Base-by-base conservation (phyloP, 2,329 filamentous ascomycete genomes). In the Paraconiothyrium brasiliense region DNA sequence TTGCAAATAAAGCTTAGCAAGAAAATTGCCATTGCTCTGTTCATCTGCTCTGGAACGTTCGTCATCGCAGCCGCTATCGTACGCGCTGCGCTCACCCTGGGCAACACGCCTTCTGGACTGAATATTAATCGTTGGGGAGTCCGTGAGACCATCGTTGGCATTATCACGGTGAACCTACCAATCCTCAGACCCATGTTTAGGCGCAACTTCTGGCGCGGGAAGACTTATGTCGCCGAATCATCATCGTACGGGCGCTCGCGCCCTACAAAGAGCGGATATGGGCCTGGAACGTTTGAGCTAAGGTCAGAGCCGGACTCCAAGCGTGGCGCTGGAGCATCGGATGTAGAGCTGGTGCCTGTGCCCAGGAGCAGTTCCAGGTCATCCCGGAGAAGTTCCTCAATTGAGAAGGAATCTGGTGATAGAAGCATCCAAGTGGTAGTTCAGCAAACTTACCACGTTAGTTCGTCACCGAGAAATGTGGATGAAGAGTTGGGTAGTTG, bases 121-220 rank as follows among this genome's bases (percentile, higher is more conserved):
- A 76, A 71, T 57, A 78, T 79, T 54, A 79, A 80, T 50, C 62
- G 70, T n/a, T 79, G 78, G 78, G 78, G 77, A 16, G 69, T 77
- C 1, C 68, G 78, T 49, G 78, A 80, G 57, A 78, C 75, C 1
- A 66, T 76, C 34, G 72, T 78, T n/a, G 76, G 73, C 16, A 73
- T 78, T 22, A 60, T 78, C n/a, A 72, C 76, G 3, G 75, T 79
- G 50, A 78, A 78, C 55, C 64, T 73, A 0, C 77, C 76, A 9
- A 74, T 78, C 22, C 62, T 79, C 4, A 65, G 70, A 8, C 76
- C 76, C 0, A 54, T 78, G 32, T 68, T 72, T 57, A 68, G 54
- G 39, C 56, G 49, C 30, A 60, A 65, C 1, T 78, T 79, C 64
- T 79, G 76, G 74, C 24, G 24, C 47, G 27, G 24, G 24, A 49